A percentile compares a stretch with the other conserved stretches of the same genome.
Evolutionary conservation across 345 rosid species (phyloP).

Genomic region (Brassica napus): DNA sequence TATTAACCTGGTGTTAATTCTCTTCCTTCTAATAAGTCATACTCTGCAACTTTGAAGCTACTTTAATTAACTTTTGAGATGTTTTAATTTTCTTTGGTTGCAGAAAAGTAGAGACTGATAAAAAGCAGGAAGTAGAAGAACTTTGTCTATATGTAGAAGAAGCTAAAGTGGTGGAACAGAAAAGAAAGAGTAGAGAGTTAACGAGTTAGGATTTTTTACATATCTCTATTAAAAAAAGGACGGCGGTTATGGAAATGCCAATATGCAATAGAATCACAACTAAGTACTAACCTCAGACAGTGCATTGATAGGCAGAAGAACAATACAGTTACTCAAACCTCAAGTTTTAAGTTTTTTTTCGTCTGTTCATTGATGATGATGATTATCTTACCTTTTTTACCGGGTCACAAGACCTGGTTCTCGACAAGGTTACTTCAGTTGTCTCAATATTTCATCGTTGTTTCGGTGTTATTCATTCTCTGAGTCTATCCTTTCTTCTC

Average conservation of each 20-base stretch:
- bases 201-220: constrained; percentile 34
- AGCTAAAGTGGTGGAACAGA: constrained; percentile 37
- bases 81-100: constrained; percentile 30
- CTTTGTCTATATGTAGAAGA: constrained; percentile 58
- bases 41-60: background rate
- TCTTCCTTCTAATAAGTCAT: constrained; percentile 13
- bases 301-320: constrained; percentile 36
- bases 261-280: constrained; percentile 37
- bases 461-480: background rate
- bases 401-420: constrained; percentile 21
- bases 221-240: constrained; percentile 22
- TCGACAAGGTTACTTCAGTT: constrained; percentile 28
- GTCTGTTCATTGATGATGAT: constrained; percentile 21
- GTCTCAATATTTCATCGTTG: constrained; percentile 14
- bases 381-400: constrained; percentile 23
- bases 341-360: constrained; percentile 3
- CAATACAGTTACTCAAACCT: constrained; percentile 31
- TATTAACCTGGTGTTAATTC: background rate
- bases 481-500: background rate
- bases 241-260: constrained; percentile 35
- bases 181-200: constrained; percentile 27
- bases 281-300: constrained; percentile 41
- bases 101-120: constrained; percentile 75
- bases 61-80: background rate
- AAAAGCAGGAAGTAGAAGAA: constrained; percentile 44